Percentiles rank a stretch among this genome's conserved stretches.
Evolutionary conservation across 1,284 basidiomycete species (phyloP).

Genomic region (Exsudoporus floridanus): DNA sequence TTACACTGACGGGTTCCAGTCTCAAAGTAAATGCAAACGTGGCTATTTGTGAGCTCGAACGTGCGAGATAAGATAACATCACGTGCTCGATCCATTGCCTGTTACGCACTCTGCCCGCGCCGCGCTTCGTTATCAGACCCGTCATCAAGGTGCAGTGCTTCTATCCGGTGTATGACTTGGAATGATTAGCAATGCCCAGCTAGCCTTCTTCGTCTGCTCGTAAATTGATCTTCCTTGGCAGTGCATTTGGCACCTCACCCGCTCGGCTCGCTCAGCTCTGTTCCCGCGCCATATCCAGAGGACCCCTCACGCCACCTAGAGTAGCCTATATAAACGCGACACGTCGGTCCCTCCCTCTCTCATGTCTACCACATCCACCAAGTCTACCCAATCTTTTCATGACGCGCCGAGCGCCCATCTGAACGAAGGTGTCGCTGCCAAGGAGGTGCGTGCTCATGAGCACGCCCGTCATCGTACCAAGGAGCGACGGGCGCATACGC

Average conservation of each 20-base stretch:
- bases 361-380: conserved; percentile 33
- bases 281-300: conserved; percentile 29
- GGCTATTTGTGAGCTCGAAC: conserved; percentile 7
- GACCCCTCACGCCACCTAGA: conserved; percentile 26
- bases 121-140: conserved; percentile 7
- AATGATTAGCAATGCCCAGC: conserved; percentile 13
- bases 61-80: conserved; percentile 29
- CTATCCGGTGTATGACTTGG: conserved; percentile 17
- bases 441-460: conserved; percentile 34
- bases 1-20: conserved; percentile 28
- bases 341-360: conserved; percentile 4
- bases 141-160: conserved; percentile 26
- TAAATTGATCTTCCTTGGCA: conserved; percentile 1
- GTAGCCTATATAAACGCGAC: conserved; percentile 32
- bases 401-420: conserved; percentile 18
- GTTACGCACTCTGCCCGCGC: conserved; percentile 1
- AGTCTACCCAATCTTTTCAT: conserved; percentile 21
- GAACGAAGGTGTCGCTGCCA: conserved; percentile 16
- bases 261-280: conserved; percentile 21
- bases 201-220: conserved; percentile 8
- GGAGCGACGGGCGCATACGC: conserved; percentile 35
- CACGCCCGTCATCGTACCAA: conserved; percentile 35
- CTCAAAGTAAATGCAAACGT: conserved; percentile 20
- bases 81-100: conserved; percentile 25
- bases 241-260: not conserved